Conservation (phyloP, 2,329 filamentous ascomycete genomes). For the Chrysoporthe cubensis region DNA sequence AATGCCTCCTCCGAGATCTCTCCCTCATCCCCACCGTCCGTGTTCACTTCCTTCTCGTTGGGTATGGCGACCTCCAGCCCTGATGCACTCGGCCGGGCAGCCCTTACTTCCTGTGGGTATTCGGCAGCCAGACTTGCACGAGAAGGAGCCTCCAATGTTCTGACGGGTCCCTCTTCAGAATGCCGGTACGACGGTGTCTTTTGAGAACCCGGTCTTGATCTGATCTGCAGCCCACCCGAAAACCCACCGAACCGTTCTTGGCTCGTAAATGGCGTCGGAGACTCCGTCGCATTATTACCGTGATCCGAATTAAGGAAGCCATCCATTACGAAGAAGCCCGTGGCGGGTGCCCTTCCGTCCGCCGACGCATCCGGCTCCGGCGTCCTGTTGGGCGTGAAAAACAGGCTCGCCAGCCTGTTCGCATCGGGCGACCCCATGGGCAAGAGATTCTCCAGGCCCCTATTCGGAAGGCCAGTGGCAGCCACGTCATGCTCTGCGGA, state of each 20-base stretch:
- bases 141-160: background rate
- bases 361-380: conserved; percentile 2
- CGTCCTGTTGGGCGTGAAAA: conserved; percentile 4
- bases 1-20: conserved; percentile 26
- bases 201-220: background rate
- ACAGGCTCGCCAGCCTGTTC: conserved; percentile 3
- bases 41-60: conserved; percentile 13
- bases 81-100: conserved; percentile 1
- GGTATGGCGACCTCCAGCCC: conserved; percentile 8
- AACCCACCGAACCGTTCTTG: background rate
- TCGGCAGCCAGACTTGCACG: background rate
- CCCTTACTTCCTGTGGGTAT: background rate
- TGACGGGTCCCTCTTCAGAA: background rate
- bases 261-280: background rate
- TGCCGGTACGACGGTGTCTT: background rate
- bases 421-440: conserved; percentile 3
- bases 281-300: background rate
- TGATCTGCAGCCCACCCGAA: background rate
- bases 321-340: conserved; percentile 22
- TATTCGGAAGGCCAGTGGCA: background rate
- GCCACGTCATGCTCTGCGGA: background rate
- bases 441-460: conserved; percentile 2
- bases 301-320: conserved; percentile 17
- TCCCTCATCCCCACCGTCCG: conserved; percentile 6
- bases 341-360: conserved; percentile 3